Base-by-base conservation (phyloP, 2,329 filamentous ascomycete species). In the Nothopassalora personata region DNA sequence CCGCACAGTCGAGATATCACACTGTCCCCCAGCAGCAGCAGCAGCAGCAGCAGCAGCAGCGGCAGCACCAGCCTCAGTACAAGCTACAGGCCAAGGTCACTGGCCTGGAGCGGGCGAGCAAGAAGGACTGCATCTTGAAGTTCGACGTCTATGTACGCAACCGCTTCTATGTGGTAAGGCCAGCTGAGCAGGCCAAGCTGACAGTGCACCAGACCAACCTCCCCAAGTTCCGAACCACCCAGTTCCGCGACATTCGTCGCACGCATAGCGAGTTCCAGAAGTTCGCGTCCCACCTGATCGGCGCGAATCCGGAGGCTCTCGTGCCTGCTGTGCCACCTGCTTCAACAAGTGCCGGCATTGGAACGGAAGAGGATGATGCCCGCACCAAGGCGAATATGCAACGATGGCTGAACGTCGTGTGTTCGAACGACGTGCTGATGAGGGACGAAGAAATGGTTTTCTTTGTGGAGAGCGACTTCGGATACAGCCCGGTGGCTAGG, bases 381-480 rank as follows among this genome's bases (percentile, higher is more conserved):
- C 85, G 94, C 13, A 89, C 97, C 62, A 97, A 97, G 76, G 85
- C 86, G 1, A 83, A 90, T 8, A 84, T 99, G 79, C 94, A 99
- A 76, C 83, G 91, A 72, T 99, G 94, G 94, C 82, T 99, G 68
- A 97, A 96, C 74, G 89, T 90, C 60, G 88, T 99, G 19, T 96
- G 94, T 77, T 85, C 84, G 69, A 97, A 94, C 67, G 92, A 97
- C 36, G 86, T 95, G 1, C 83, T 99, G 7, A 96, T 96, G 80
- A 86, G 89, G 62, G 94, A 99, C 72, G 93, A 97, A 63, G 94
- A 99, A 76, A 93, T 97, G 86, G 86, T 97, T 5, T 86, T 97
- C 60, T 99, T 99, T 69, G 91, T 99, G n/a, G 94, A 99, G 76
- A 96, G 91, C 72, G 94, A 99, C 74, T 97, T 97, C 74, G 94